Percentiles rank a stretch among this genome's conserved stretches.
Evolutionary conservation across 441 rosid species (phyloP).

Genomic region (Croton setiger): DNA sequence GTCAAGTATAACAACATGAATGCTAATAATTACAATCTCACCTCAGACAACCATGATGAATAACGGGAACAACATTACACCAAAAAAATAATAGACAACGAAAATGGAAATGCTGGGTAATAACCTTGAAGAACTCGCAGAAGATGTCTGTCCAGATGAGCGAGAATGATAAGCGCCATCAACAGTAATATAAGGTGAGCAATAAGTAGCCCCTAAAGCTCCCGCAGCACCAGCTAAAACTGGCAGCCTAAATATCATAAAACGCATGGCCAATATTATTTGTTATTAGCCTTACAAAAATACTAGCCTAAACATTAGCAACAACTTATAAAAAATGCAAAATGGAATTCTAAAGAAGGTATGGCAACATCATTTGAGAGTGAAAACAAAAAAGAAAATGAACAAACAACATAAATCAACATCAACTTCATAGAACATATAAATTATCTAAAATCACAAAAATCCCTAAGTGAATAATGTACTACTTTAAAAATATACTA

Average conservation of each 20-base stretch:
- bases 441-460: neutral
- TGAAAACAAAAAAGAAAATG: neutral
- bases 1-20: neutral
- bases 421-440: neutral
- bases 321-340: neutral
- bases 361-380: neutral
- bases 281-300: neutral
- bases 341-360: neutral
- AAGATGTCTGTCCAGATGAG: conserved; percentile 51
- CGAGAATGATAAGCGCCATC: conserved; percentile 70
- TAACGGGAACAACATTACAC: neutral
- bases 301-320: neutral
- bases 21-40: neutral
- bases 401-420: neutral
- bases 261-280: conserved; percentile 2
- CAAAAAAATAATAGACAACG: neutral
- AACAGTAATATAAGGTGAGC: conserved; percentile 69
- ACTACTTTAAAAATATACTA: neutral
- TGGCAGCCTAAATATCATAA: conserved; percentile 64
- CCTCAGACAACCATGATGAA: neutral
- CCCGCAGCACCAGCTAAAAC: conserved; percentile 83
- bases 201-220: conserved; percentile 71
- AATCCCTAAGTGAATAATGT: conserved; percentile 9
- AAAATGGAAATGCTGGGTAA: conserved; percentile 1
- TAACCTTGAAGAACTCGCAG: conserved; percentile 61